Conservation (phyloP, 164 flowering plant genomes). For the Santalum album region DNA sequence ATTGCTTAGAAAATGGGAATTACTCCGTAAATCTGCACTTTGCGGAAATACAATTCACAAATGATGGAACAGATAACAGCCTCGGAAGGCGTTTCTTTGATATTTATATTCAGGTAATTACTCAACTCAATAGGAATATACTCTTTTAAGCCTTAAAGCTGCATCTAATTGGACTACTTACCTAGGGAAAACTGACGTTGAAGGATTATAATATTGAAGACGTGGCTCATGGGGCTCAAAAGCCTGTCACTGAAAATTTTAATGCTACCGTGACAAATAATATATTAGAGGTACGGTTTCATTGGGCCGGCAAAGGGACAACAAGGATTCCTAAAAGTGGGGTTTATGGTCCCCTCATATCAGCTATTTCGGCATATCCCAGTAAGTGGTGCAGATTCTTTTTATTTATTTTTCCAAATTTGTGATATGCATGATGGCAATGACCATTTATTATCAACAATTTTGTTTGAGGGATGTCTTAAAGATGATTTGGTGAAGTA, state of each 20-base stretch:
- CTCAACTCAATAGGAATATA: not conserved
- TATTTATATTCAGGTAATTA: conserved; percentile 50
- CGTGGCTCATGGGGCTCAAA: conserved; percentile 11
- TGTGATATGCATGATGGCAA: not conserved
- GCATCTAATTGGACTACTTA: not conserved
- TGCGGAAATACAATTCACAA: conserved; percentile 50
- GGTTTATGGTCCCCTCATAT: conserved; percentile 44
- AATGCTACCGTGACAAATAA: conserved; percentile 4
- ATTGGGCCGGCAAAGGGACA: conserved; percentile 53
- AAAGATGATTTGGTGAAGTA: no score
- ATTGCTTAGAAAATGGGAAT: conserved; percentile 43
- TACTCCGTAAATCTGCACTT: conserved; percentile 55
- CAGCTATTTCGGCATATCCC: conserved; percentile 53
- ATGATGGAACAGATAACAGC: conserved; percentile 37
- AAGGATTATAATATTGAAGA: conserved; percentile 15
- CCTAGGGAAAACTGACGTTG: conserved; percentile 1
- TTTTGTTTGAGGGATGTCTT: no score
- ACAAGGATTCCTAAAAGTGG: conserved; percentile 27
- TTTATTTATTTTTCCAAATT: conserved; percentile 21
- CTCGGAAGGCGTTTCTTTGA: conserved; percentile 66
- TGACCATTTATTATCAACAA: conserved; percentile 9
- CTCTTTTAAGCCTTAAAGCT: no score
- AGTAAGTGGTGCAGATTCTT: conserved; percentile 26
- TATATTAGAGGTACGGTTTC: conserved; percentile 33
- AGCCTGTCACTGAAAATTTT: not conserved